These are phyloP conservation scores for Tilletia caries DNA, from an alignment of 1,284 basidiomycete genomes.

Conservation along the genomic window DNA sequence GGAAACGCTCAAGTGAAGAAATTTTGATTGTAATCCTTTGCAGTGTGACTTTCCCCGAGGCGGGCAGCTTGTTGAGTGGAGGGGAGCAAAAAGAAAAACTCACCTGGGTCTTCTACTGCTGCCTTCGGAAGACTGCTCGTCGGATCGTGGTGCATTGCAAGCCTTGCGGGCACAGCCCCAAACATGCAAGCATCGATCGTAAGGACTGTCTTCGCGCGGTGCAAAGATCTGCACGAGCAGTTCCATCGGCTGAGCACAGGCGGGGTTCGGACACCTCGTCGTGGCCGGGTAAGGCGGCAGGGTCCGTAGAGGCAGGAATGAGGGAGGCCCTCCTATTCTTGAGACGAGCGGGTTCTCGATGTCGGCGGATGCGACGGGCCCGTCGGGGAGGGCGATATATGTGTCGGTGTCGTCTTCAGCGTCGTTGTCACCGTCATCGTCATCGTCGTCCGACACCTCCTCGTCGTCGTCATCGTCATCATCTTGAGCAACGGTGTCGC, in stretches of 20 bases:
- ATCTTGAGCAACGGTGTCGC: not conserved
- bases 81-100: not conserved
- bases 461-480: not conserved
- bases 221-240: constrained; percentile 53
- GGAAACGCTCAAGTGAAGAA: constrained; percentile 53
- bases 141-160: constrained; percentile 42
- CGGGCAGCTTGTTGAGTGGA: not conserved
- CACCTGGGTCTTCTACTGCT: not conserved
- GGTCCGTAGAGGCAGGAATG: not conserved
- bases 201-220: constrained; percentile 46
- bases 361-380: constrained; percentile 42
- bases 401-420: constrained; percentile 27
- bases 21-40: constrained; percentile 51
- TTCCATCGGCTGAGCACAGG: constrained; percentile 48
- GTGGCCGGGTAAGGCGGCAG: constrained; percentile 11
- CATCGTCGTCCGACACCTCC: constrained; percentile 18
- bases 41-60: constrained; percentile 15
- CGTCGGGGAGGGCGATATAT: constrained; percentile 49
- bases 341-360: constrained; percentile 51
- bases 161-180: constrained; percentile 46
- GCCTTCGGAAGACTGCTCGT: constrained; percentile 33
- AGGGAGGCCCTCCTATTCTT: constrained; percentile 38
- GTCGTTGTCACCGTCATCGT: constrained; percentile 3
- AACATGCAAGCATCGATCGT: constrained; percentile 47
- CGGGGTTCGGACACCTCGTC: constrained; percentile 24